phyloP scores from a whole-genome alignment of 106 monocot genomes.

The Dendrobium nobile region DNA sequence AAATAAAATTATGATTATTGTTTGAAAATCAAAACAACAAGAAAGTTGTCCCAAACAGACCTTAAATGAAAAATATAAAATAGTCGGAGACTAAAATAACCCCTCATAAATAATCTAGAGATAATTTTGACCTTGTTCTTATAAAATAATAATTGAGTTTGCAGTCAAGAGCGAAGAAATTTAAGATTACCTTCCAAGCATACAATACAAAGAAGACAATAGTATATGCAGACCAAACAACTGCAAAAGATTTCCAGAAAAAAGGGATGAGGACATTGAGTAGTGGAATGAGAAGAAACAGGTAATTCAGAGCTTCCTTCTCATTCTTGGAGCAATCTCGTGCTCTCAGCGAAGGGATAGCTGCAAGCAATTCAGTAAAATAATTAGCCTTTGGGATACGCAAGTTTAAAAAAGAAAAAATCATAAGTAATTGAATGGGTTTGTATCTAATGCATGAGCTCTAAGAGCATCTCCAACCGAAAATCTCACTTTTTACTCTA shows the following conservation, averaged over 20 bases:
- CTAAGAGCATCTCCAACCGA: no score
- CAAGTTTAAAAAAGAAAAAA: not conserved
- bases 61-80: no score
- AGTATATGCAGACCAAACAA: constrained; percentile 93
- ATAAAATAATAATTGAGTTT: no score
- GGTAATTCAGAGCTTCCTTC: constrained; percentile 96
- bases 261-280: constrained; percentile 82
- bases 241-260: constrained; percentile 81
- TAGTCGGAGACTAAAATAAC: no score
- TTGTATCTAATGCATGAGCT: no score
- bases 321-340: constrained; percentile 90
- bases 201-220: constrained; percentile 79
- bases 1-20: no score
- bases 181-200: constrained; percentile 75
- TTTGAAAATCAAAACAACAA: no score
- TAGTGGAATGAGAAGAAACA: constrained; percentile 75
- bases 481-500: no score
- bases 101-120: no score
- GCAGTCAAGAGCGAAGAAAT: not conserved
- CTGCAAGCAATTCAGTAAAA: constrained; percentile 26
- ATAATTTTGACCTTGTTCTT: no score
- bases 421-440: not conserved
- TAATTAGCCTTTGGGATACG: not conserved
- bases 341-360: constrained; percentile 84
- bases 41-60: no score